Evolutionary conservation across 2,329 filamentous ascomycete genomes (phyloP).

Genomic region (Venturia oleaginea): DNA sequence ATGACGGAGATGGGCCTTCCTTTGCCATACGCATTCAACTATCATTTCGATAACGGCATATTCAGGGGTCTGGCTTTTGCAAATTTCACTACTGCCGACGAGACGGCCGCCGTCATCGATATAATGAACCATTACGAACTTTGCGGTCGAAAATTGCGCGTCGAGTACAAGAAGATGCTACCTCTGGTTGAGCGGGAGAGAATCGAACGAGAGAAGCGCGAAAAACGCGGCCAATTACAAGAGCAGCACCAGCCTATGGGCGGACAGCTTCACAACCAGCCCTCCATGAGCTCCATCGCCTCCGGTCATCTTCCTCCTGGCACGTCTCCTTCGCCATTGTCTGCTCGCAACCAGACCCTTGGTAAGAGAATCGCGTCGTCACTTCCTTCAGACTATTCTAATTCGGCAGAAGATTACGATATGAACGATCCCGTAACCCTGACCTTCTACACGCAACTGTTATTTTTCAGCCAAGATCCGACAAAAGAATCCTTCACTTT

Average conservation of each 20-base stretch:
- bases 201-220: slow-evolving; percentile 93
- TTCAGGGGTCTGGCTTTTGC: slow-evolving; percentile 94
- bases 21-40: slow-evolving; percentile 97
- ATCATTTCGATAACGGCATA: slow-evolving; percentile 97
- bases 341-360: slow-evolving; percentile 41
- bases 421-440: slow-evolving; percentile 85
- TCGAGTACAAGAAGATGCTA: slow-evolving; percentile 99
- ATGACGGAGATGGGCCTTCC: slow-evolving; percentile 94
- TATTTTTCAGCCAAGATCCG: slow-evolving; percentile 77
- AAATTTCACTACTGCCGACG: slow-evolving; percentile 93
- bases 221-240: slow-evolving; percentile 89
- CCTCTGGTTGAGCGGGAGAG: slow-evolving; percentile 88
- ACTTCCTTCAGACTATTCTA: slow-evolving; percentile 14
- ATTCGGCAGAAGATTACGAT: slow-evolving; percentile 57
- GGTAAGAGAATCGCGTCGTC: slow-evolving; percentile 21
- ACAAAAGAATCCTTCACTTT: slow-evolving; percentile 76
- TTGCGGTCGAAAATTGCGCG: slow-evolving; percentile 84
- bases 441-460: slow-evolving; percentile 80
- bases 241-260: slow-evolving; percentile 80
- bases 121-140: slow-evolving; percentile 93
- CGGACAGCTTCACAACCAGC: slow-evolving; percentile 61
- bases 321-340: slow-evolving; percentile 59
- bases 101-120: slow-evolving; percentile 87
- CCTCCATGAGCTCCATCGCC: slow-evolving; percentile 73
- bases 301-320: slow-evolving; percentile 48